Evolutionary conservation across 2,329 filamentous ascomycete species (phyloP).

Genomic region (Plectosphaerella sp.): DNA sequence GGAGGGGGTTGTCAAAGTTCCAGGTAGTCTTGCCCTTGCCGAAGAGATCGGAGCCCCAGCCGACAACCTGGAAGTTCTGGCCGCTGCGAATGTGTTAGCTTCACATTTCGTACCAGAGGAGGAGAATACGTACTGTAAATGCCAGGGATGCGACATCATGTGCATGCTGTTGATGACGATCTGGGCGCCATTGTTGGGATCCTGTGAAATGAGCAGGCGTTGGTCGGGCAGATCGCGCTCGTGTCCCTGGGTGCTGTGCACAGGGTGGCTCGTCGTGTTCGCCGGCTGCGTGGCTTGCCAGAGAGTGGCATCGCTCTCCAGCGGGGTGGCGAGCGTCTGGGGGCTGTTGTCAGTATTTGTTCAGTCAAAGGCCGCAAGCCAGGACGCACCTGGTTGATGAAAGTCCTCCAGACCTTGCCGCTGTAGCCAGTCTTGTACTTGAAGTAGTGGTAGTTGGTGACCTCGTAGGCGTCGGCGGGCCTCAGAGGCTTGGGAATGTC

Average conservation of each 20-base stretch:
- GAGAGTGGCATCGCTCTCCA: conserved; percentile 9
- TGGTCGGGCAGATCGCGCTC: conserved; percentile 5
- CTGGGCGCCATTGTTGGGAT: conserved; percentile 13
- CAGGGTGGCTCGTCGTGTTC: conserved; percentile 6
- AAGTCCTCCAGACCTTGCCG: conserved; percentile 22
- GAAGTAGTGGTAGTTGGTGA: conserved; percentile 11
- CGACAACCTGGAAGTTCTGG: conserved; percentile 48
- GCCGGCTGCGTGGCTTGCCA: conserved; percentile 8
- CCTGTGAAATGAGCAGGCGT: conserved; percentile 10
- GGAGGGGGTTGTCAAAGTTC: conserved; percentile 25
- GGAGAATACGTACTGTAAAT: conserved; percentile 11
- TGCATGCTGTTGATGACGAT: conserved; percentile 16
- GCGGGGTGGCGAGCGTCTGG: conserved; percentile 12
- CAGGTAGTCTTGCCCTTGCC: conserved; percentile 16
- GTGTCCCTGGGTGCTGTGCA: conserved; percentile 7
- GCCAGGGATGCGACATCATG: conserved; percentile 18
- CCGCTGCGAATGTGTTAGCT: conserved; percentile 17
- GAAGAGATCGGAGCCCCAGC: conserved; percentile 26
- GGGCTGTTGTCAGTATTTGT: neutral
- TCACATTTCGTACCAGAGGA: too few relatives aligned
- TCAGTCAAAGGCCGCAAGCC: neutral
- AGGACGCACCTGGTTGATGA: conserved; percentile 5
- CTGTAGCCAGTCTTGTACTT: conserved; percentile 6
- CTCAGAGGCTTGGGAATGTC: conserved; percentile 12
- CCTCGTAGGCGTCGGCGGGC: conserved; percentile 11